Evolutionary conservation across 2,329 filamentous ascomycete species (phyloP).

Genomic region (Aspergillus persii): DNA sequence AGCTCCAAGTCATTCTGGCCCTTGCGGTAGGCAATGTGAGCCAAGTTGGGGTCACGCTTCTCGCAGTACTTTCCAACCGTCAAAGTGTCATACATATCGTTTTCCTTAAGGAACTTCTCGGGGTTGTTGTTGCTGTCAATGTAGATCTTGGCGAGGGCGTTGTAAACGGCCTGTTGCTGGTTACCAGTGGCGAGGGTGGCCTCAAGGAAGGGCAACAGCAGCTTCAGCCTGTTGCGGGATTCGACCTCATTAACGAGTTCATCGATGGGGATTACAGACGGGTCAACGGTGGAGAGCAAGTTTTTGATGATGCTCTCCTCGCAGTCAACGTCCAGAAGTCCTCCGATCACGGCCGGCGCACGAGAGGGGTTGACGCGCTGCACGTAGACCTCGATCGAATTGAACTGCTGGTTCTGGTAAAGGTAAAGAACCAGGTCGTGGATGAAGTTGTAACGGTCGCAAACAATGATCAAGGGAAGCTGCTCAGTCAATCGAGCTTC

Average conservation of each 20-base stretch:
- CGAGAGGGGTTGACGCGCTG: constrained; percentile 91
- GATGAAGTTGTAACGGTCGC: constrained; percentile 98
- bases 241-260: constrained; percentile 95
- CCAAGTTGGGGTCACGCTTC: constrained; percentile 94
- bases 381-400: constrained; percentile 97
- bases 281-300: constrained; percentile 78
- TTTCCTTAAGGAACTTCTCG: constrained; percentile 95
- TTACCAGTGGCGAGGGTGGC: constrained; percentile 84
- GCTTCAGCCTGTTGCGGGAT: constrained; percentile 89
- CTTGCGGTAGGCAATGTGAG: constrained; percentile 92
- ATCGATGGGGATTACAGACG: constrained; percentile 84
- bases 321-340: constrained; percentile 92
- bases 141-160: constrained; percentile 98
- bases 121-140: constrained; percentile 99
- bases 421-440: constrained; percentile 95
- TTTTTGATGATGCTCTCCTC: constrained; percentile 96
- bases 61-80: constrained; percentile 96
- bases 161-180: constrained; percentile 94
- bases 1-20: constrained; percentile 96
- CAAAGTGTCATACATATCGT: constrained; percentile 92
- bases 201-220: constrained; percentile 94
- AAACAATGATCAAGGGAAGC: constrained; percentile 94
- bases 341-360: constrained; percentile 89
- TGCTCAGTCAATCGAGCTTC: constrained; percentile 90
- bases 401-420: constrained; percentile 99